Evolutionary conservation across 2,329 filamentous ascomycete species (phyloP), one percentile per base, ranked within the genome.

Genomic region (Neopestalotiopsis rosae): DNA sequence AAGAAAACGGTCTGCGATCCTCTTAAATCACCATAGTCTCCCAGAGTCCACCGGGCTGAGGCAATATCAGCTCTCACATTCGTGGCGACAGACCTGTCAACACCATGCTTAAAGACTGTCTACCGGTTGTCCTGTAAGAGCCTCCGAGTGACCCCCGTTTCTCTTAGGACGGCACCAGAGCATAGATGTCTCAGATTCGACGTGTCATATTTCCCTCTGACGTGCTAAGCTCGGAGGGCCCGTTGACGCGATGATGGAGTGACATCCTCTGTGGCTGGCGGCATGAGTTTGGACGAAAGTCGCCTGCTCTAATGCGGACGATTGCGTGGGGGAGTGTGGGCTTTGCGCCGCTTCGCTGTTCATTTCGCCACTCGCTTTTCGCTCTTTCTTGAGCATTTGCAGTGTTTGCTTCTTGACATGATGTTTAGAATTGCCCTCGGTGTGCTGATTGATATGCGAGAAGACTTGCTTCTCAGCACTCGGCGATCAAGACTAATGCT

Each of bases 1-100:
- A 30, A 52, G 14, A 40, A 10, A 52, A 49, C 61, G 61, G 45
- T 64, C 17, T 24, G 38, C 14, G 10, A 49, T 64, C 61, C 49
- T 45, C 49, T 66, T 66, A 56, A 66, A 32, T 66, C 63, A 49
- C 30, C 61, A 52, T 64, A 34, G 14, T 30, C 20, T 30, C 14
- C 12, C 10, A 17, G 9, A 30, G 24, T 14, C 20, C n/a, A 12
- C 17, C 14, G 5, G 57, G 28, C 32, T 34, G 57, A 30, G 57
- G 57, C 24, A 30, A 14, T 30, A 20, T 17, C 20, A 10, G 20
- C 6, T 9, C 45, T 20, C 45, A 52, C 20, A 52, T 52, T 20
- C 52, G 52, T 14, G 5, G 52, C 52, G 7, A 52, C 17, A 52
- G 45, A 52, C 45, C 45, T 52, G 45, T 52, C 45, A 52, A n/a